A percentile compares a stretch with the other conserved stretches of the same genome.
phyloP scores from a whole-genome alignment of 2,329 filamentous ascomycete species.

The Geosmithia putterillii region DNA sequence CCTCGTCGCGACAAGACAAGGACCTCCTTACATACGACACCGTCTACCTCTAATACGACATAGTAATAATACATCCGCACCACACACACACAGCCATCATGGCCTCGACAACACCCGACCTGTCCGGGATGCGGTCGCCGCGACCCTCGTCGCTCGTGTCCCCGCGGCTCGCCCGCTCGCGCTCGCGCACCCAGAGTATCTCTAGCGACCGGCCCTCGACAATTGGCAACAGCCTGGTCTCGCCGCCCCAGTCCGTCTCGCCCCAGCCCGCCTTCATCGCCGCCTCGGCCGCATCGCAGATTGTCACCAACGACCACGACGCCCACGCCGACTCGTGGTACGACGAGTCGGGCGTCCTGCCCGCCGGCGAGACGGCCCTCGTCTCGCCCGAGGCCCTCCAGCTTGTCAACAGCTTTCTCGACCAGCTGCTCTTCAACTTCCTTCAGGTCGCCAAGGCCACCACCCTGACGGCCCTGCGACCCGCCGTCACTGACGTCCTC shows the following conservation, averaged over 20 bases:
- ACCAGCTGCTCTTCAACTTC: slow-evolving; percentile 85
- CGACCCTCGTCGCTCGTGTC: neutral
- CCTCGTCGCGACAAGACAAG: too few relatives aligned
- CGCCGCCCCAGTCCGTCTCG: slow-evolving; percentile 55
- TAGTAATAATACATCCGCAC: too few relatives aligned
- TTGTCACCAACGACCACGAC: slow-evolving; percentile 81
- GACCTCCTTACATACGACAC: too few relatives aligned
- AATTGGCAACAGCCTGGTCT: slow-evolving; percentile 43
- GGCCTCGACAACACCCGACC: neutral
- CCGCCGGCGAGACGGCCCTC: slow-evolving; percentile 54
- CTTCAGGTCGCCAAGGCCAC: slow-evolving; percentile 73
- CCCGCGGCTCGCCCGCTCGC: slow-evolving; percentile 3
- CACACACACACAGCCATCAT: neutral
- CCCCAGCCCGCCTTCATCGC: slow-evolving; percentile 84
- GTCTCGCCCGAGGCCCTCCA: slow-evolving; percentile 63
- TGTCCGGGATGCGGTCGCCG: neutral
- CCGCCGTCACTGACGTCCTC: slow-evolving; percentile 74
- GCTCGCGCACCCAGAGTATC: slow-evolving; percentile 48
- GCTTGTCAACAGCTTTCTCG: slow-evolving; percentile 83
- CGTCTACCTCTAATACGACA: too few relatives aligned
- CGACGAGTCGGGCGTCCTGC: slow-evolving; percentile 54
- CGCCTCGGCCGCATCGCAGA: slow-evolving; percentile 75
- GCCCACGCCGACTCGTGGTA: slow-evolving; percentile 58
- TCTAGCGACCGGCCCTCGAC: slow-evolving; percentile 60
- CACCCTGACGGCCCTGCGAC: slow-evolving; percentile 59